These are phyloP conservation scores for Aspergillus fumigatus DNA, from an alignment of 2,329 filamentous ascomycete genomes.

Conservation along the genomic window DNA sequence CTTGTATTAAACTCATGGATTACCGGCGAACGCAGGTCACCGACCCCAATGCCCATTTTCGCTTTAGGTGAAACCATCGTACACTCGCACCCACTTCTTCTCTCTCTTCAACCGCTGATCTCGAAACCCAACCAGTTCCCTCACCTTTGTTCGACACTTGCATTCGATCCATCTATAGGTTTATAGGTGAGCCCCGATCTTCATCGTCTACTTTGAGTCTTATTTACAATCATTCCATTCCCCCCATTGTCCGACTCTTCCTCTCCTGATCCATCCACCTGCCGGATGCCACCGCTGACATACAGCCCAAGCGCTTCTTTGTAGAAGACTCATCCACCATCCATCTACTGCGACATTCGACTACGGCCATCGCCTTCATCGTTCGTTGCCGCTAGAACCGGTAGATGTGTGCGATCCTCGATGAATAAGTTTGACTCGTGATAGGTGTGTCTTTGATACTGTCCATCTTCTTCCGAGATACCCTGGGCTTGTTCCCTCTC, in stretches of 20 bases:
- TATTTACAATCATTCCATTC: not conserved
- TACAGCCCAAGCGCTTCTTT: conserved; percentile 31
- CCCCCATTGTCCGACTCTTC: conserved; percentile 2
- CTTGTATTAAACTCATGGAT: conserved; percentile 1
- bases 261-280: conserved; percentile 13
- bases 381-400: conserved; percentile 17
- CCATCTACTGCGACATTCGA: conserved; percentile 17
- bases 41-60: conserved; percentile 22
- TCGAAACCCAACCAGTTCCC: conserved; percentile 9
- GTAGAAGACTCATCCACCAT: conserved; percentile 28
- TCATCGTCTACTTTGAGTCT: not conserved
- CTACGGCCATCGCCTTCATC: conserved; percentile 19
- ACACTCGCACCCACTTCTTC: conserved; percentile 14
- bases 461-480: conserved; percentile 32
- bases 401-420: conserved; percentile 28
- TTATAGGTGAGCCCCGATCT: conserved; percentile 6
- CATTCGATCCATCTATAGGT: conserved; percentile 4
- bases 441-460: conserved; percentile 31
- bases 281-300: conserved; percentile 36
- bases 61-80: conserved; percentile 41
- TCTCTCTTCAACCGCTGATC: conserved; percentile 11
- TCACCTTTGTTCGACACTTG: conserved; percentile 2
- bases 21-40: conserved; percentile 9
- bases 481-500: conserved; percentile 26
- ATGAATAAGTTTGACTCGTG: conserved; percentile 20